Evolutionary conservation across 192 early-diverging fungal species (phyloP).

Genomic region (Backusella parvicylindrica): DNA sequence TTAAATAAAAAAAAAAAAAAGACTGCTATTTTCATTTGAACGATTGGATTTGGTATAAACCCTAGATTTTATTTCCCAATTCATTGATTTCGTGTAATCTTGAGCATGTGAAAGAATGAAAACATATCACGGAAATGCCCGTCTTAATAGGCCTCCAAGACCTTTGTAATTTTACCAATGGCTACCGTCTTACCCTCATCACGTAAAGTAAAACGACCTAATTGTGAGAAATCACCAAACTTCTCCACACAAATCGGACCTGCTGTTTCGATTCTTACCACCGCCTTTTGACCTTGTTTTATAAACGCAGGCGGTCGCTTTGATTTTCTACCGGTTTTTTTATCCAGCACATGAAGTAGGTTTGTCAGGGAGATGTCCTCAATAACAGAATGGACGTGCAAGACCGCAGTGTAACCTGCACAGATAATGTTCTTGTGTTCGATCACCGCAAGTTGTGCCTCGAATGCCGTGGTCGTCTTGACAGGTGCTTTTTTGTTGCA

Average conservation of each 20-base stretch:
- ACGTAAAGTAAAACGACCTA: constrained; percentile 96
- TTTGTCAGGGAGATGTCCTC: constrained; percentile 84
- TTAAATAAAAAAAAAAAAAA: too few species aligned
- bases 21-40: too few species aligned
- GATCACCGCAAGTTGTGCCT: constrained; percentile 84
- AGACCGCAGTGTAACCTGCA: constrained; percentile 88
- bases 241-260: constrained; percentile 82
- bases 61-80: constrained; percentile 3
- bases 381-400: constrained; percentile 84
- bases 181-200: constrained; percentile 94
- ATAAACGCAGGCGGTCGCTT: constrained; percentile 89
- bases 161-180: constrained; percentile 90
- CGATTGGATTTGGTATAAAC: background rate
- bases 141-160: constrained; percentile 39
- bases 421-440: constrained; percentile 96
- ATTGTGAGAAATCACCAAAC: constrained; percentile 80
- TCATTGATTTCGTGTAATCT: background rate
- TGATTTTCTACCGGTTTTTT: constrained; percentile 85
- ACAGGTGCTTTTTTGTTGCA: constrained; percentile 76
- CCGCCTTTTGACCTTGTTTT: constrained; percentile 85
- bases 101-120: background rate
- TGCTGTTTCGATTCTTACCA: constrained; percentile 76
- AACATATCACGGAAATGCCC: background rate
- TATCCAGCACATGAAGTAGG: constrained; percentile 88
- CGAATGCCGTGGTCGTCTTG: constrained; percentile 75